Evolutionary conservation across 148 eudicot genomes (phyloP), one percentile per base, ranked within the genome.

Genomic region (Diospyros lotus): DNA sequence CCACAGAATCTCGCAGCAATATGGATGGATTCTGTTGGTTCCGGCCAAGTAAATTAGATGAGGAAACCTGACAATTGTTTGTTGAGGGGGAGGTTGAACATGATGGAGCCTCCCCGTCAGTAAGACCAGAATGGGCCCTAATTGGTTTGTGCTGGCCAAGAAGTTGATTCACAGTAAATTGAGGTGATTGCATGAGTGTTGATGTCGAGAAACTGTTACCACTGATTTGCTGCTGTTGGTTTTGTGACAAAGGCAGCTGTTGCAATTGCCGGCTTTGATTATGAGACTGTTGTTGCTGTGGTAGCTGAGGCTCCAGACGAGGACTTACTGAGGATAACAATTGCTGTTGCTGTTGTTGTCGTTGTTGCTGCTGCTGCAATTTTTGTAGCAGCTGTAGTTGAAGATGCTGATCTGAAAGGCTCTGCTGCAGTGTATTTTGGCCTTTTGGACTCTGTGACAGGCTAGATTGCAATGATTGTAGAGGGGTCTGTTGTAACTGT

Each of bases 61-160:
- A 81, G 2, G 86, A 84, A 52, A 85, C 71, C 72, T 89, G 97
- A 73, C 87, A 82, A 73, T 87, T 93, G 75, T 87, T 92, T 56
- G 93, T 83, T 9, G 95, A 90, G 67, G 97, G 96, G 11, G 98
- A 90, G 1, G 96, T 92, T 18, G 98, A 94, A 71, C 97, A 94
- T 11, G 98, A 94, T 44, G 94, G 97, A 77, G 83, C 87, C 75
- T 89, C 98, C 6, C 83, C 89, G 12, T 90, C 92, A 12, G 95
- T 86, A 39, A 77, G 85, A 53, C 81, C 84, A 39, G 93, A 88
- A 61, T 79, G 88, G 64, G 85, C 81, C 80, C 87, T 86, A 54
- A 74, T 69, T 39, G 89, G 67, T 79, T 87, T 92, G 68, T 89
- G 91, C 82, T 84, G 87, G 74, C 86, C 79, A 48, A 80, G 93